These are phyloP conservation scores for Monilinia laxa DNA, from an alignment of 2,329 filamentous ascomycete species.

Conservation along the genomic window DNA sequence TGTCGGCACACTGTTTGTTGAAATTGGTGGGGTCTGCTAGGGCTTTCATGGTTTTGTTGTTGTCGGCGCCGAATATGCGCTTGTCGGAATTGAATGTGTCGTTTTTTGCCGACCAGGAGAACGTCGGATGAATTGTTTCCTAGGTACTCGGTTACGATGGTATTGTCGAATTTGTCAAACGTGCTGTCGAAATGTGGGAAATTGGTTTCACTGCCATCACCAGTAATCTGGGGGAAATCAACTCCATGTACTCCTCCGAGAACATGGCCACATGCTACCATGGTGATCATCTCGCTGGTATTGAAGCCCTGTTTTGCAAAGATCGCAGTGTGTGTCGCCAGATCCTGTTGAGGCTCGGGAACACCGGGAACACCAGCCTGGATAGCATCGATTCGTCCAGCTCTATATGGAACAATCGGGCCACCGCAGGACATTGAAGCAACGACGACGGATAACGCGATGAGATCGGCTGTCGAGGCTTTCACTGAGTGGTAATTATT, in stretches of 20 bases:
- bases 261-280: conserved; percentile 30
- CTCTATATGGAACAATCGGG: conserved; percentile 26
- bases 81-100: conserved; percentile 52
- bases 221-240: conserved; percentile 17
- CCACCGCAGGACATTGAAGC: neutral
- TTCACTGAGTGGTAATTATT: neutral
- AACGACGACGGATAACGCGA: conserved; percentile 22
- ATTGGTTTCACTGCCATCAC: neutral
- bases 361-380: conserved; percentile 30
- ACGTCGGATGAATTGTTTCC: conserved; percentile 21
- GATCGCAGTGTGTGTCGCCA: conserved; percentile 22
- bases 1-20: conserved; percentile 47
- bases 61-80: conserved; percentile 55
- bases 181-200: neutral
- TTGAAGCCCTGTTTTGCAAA: conserved; percentile 34
- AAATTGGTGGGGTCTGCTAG: conserved; percentile 49
- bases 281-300: conserved; percentile 29
- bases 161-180: neutral
- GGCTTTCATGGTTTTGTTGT: conserved; percentile 53
- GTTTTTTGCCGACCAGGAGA: conserved; percentile 47
- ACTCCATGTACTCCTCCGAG: conserved; percentile 29
- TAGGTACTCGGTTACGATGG: neutral
- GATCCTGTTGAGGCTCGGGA: conserved; percentile 26
- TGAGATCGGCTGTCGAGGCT: conserved; percentile 28
- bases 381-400: conserved; percentile 32